Base-by-base conservation (phyloP, 176 grass and related monocot genomes). In the Phyllostachys edulis region DNA sequence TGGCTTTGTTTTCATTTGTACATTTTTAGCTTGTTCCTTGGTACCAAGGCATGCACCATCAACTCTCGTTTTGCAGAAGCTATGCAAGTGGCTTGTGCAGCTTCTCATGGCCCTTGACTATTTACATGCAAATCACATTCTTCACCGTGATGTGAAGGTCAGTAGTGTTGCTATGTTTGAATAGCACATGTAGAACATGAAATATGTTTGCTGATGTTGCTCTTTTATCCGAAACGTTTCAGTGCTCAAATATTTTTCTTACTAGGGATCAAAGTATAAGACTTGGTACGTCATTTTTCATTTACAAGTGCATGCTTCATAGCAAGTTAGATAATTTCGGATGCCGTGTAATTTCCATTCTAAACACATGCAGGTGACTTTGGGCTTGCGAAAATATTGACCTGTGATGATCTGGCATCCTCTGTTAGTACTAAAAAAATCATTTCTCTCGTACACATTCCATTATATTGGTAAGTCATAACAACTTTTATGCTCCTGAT, bases 71-170 rank as follows among this genome's bases (percentile, higher is more conserved):
- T 47, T 51, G 39, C 82, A 97, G 94, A 97, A 86, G 37, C 92
- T 97, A 74, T 97, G 94, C 73, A 93, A 89, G 59, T 97, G 94
- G 94, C 85, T 97, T 12, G 91, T 94, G 47, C 91, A 97, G 47
- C 86, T 97, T 70, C 89, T 97, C 46, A 92, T 92, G 91, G 94
- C 94, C 51, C 90, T 97, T 82, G 91, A 97, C 83, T 97, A 97
- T 83, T 90, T 97, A 86, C 94, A 97, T 79, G 77, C 61, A 65
- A 93, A 94, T 90, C 94, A 94, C 73, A 94, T 97, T 92, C 91
- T 97, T 90, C 94, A 97, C 63, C 94, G 94, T 87, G 94, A 97
- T 90, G 91, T 97, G 68, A 97, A 97, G 87, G 94, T 97, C 20
- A 79, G 70, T 62, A 63, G 15, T 42, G 50, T 5, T 79, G 67